Percentiles rank a stretch among this genome's conserved stretches.
Evolutionary conservation across 176 grass and related monocot genomes (phyloP).

Genomic region (Zea mays): DNA sequence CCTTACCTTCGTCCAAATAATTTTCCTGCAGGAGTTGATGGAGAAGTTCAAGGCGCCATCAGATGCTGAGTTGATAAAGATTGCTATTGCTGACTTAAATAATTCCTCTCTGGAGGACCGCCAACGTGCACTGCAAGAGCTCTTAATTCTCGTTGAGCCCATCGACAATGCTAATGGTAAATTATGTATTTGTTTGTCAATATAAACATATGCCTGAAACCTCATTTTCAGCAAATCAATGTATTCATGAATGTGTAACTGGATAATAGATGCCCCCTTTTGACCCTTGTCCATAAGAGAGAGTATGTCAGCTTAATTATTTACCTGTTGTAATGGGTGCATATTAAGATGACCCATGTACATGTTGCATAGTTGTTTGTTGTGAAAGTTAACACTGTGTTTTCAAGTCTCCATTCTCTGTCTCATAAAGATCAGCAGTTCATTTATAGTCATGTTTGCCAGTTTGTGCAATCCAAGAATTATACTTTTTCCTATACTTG

Average conservation of each 20-base stretch:
- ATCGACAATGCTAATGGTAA: conserved; percentile 91
- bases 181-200: not conserved
- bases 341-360: not conserved
- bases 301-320: not conserved
- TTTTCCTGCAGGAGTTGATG: conserved; percentile 67
- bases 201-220: not conserved
- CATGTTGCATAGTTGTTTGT: not conserved
- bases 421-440: not conserved
- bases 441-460: not conserved
- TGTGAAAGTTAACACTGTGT: not conserved
- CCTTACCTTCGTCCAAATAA: not conserved
- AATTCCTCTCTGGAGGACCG: conserved; percentile 73
- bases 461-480: not conserved
- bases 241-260: not conserved
- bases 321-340: not conserved
- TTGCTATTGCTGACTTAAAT: conserved; percentile 79
- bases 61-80: conserved; percentile 85
- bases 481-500: not conserved
- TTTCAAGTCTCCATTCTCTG: not conserved
- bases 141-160: conserved; percentile 82
- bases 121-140: conserved; percentile 66
- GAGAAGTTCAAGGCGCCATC: conserved; percentile 78
- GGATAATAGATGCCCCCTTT: not conserved
- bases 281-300: not conserved
- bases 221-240: not conserved